Percentiles rank a stretch among this genome's conserved stretches.
Evolutionary conservation across 2,329 filamentous ascomycete genomes (phyloP).

Genomic region (Fusarium sp.): DNA sequence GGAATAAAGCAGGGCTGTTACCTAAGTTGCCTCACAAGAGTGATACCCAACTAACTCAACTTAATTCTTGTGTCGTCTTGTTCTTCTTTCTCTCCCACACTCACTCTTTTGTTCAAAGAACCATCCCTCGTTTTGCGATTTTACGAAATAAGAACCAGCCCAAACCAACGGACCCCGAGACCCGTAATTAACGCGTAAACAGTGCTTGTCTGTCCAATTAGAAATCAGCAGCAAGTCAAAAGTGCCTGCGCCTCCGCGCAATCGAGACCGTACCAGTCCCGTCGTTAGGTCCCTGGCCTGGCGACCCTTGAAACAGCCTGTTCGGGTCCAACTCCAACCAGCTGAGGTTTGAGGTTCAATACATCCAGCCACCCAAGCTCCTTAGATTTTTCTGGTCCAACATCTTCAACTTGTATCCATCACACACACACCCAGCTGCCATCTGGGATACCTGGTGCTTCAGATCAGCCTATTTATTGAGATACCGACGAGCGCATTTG

Average conservation of each 20-base stretch:
- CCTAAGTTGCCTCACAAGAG: constrained; percentile 13
- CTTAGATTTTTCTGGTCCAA: constrained; percentile 23
- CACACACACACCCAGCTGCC: constrained; percentile 9
- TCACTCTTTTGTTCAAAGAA: constrained; percentile 14
- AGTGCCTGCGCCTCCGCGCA: constrained; percentile 39
- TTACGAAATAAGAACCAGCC: constrained; percentile 18
- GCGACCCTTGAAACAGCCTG: constrained; percentile 37
- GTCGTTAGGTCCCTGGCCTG: constrained; percentile 20
- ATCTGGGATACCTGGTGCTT: constrained; percentile 1
- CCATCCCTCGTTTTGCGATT: constrained; percentile 30
- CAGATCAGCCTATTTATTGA: not conserved
- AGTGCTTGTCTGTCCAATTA: constrained; percentile 40
- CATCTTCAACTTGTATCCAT: constrained; percentile 10
- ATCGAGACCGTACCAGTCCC: constrained; percentile 31
- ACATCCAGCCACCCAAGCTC: constrained; percentile 41
- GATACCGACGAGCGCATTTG: constrained; percentile 14
- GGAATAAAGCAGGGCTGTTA: constrained; percentile 34
- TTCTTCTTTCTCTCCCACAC: constrained; percentile 2
- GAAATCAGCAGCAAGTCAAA: not conserved
- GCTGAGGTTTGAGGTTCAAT: constrained; percentile 32
- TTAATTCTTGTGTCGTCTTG: not conserved
- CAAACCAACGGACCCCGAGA: constrained; percentile 8
- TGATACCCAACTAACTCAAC: not conserved
- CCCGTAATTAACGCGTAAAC: constrained; percentile 43
- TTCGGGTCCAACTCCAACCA: not conserved